Evolutionary conservation across 768 basidiomycete genomes (phyloP), one percentile per base, ranked within the genome.

Genomic region (Aureoboletus auriporus): DNA sequence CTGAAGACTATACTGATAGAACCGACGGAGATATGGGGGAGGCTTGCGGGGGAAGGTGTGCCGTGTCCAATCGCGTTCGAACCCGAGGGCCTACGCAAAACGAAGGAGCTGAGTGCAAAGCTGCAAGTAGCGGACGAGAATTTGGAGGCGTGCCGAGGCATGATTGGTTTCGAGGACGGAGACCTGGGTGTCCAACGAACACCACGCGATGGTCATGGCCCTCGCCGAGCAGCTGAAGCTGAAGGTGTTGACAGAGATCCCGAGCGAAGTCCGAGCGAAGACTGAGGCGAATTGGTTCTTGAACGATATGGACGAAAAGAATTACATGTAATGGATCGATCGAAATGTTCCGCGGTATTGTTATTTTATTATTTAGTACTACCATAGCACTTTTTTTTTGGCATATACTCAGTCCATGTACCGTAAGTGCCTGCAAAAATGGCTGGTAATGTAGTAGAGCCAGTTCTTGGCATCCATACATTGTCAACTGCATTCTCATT

Each of bases 31-130:
- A 34, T 27, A 2, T 44, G 42, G 43, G 34, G n/a, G 17, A 7
- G 0, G 26, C 39, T 50, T 35, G 14, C 43, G 26, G 43, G 31
- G 23, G 29, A 16, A 29, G 42, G 26, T 14, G 26, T 20, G 31
- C 43, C 31, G n/a, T 50, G 49, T 50, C 42, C 42, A 2, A 14
- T 50, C 43, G 26, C 16, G 33, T 50, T 50, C 26, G 43, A 44
- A 12, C 8, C 39, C 16, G 16, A 44, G 26, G 43, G 44, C 39
- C 3, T 35, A 10, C 31, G 38, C 26, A n/a, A 44, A 31, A 39
- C 43, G 38, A 40, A 29, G 43, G 16, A 17, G 43, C 39, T 50
- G 31, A 33, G 39, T 20, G n/a, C 3, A 35, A 30, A 0, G 6
- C 42, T 28, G 31, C n/a, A 11, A 5, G 26, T 9, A 14, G 39